phyloP scores from a whole-genome alignment of 768 basidiomycete species.

The Gloeostereum incarnatum region DNA sequence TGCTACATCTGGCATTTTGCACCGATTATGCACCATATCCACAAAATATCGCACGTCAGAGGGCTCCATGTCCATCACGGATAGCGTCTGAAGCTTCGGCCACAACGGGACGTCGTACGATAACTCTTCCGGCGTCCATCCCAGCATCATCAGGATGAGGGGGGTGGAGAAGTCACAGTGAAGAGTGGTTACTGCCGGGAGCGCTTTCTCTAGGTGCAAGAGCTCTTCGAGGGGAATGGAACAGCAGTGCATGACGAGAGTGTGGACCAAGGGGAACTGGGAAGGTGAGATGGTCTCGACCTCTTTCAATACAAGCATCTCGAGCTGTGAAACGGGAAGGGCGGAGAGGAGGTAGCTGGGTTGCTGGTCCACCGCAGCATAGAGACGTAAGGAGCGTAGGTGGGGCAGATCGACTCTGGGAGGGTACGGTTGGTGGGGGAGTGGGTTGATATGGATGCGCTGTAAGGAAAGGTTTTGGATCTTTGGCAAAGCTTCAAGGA shows the following conservation, averaged over 20 bases:
- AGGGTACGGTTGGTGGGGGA: conserved; percentile 5
- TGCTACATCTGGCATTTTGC: conserved; percentile 9
- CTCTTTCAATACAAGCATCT: no score
- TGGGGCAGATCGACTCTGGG: conserved; percentile 13
- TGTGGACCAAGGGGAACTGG: no score
- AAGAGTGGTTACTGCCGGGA: conserved; percentile 20
- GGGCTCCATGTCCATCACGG: conserved; percentile 20
- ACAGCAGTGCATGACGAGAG: no score
- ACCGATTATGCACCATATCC: conserved; percentile 18
- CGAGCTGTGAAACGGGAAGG: no score
- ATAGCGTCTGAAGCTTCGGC: conserved; percentile 24
- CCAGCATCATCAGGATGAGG: conserved; percentile 7
- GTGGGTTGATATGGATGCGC: conserved; percentile 25
- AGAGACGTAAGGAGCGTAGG: conserved; percentile 22
- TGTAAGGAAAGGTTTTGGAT: conserved; percentile 33
- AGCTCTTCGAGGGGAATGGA: conserved; percentile 21
- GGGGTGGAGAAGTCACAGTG: not conserved
- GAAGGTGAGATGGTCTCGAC: no score
- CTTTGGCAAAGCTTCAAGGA: conserved; percentile 23
- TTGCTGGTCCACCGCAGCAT: conserved; percentile 32
- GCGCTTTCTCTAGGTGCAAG: conserved; percentile 20
- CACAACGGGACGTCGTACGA: no score
- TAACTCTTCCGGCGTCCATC: conserved; percentile 4
- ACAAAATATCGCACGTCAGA: conserved; percentile 21
- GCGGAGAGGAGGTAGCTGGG: conserved; percentile 17